Evolutionary conservation across 768 basidiomycete genomes (phyloP), one percentile per base, ranked within the genome.

Genomic region (Boletus huronensis): DNA sequence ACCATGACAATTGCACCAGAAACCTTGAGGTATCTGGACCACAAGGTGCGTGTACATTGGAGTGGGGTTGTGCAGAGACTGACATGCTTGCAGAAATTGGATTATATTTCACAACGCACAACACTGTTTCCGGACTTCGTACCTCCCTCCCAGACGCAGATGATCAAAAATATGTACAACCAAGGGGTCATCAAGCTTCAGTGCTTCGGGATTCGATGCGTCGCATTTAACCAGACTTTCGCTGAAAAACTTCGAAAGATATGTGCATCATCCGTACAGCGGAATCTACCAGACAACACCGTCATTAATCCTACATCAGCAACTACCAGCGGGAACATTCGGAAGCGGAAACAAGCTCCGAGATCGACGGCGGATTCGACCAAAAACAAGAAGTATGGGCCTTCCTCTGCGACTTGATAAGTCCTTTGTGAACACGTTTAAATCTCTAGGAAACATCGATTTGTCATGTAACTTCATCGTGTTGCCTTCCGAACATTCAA

Each of bases 111-210:
- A 10, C 36, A 31, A 34, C 6, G 36, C 19, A 69, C 69, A 5
- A 62, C 56, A 38, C 44, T 64, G 6, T 62, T 58, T 48, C 55
- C 50, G 21, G 58, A 69, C 42, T 43, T 69, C 17, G 35, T 68
- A 25, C 57, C 66, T 23, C 58, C 69, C 11, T 60, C 55, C 16
- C 69, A 67, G 21, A 46, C 44, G 28, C 54, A 50, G 42, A 69
- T 69, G 65, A 60, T 65, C 35, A 49, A 49, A 13, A 63, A 61
- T 14, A 71, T 69, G 67, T 70, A 69, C 43, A 57, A 43, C 48
- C 50, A 62, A 16, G 69, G 67, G 8, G 53, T 71, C 46, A 64
- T 71, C 52, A 59, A 67, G 42, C 50, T 70, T 10, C 54, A 60
- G 39, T 67, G 68, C 48, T 60, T 69, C 46, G 62, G 41, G 10